Conservation (phyloP, 495 filamentous ascomycete genomes). For the Penicillium diatomitis region DNA sequence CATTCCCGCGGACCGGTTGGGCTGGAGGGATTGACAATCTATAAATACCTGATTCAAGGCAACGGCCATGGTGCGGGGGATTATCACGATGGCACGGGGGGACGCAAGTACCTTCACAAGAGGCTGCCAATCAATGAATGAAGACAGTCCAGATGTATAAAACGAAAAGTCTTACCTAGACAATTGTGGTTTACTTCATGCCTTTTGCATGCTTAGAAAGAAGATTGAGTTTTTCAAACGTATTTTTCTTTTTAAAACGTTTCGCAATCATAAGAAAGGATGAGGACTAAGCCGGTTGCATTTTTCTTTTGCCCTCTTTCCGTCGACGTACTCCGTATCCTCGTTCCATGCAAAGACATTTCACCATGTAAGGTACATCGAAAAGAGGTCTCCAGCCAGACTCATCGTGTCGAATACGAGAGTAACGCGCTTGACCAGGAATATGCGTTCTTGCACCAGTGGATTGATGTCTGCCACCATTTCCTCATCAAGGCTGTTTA, state of each 20-base stretch:
- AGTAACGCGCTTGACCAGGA: constrained; percentile 5
- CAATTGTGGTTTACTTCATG: not conserved
- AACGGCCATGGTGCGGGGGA: constrained; percentile 64
- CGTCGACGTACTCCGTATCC: constrained; percentile 17
- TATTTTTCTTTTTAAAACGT: constrained; percentile 19
- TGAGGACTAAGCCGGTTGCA: constrained; percentile 26
- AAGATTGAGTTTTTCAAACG: constrained; percentile 3
- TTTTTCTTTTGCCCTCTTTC: constrained; percentile 24
- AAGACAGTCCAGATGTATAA: not conserved
- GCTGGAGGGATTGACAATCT: constrained; percentile 89
- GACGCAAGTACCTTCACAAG: constrained; percentile 23
- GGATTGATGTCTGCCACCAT: constrained; percentile 4
- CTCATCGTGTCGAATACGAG: constrained; percentile 12
- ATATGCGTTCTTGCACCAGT: constrained; percentile 8
- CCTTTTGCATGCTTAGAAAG: not conserved
- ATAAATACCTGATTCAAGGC: constrained; percentile 85
- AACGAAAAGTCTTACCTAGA: not conserved
- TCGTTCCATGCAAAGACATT: constrained; percentile 16
- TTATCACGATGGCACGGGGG: constrained; percentile 61
- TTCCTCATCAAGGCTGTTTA: constrained; percentile 38
- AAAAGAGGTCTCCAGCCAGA: constrained; percentile 15
- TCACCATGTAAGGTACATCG: constrained; percentile 20
- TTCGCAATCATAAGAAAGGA: constrained; percentile 20
- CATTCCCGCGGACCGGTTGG: constrained; percentile 91
- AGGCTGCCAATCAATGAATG: constrained; percentile 20